Conservation (phyloP, 495 filamentous ascomycete species). For the Recurvomyces mirabilis region DNA sequence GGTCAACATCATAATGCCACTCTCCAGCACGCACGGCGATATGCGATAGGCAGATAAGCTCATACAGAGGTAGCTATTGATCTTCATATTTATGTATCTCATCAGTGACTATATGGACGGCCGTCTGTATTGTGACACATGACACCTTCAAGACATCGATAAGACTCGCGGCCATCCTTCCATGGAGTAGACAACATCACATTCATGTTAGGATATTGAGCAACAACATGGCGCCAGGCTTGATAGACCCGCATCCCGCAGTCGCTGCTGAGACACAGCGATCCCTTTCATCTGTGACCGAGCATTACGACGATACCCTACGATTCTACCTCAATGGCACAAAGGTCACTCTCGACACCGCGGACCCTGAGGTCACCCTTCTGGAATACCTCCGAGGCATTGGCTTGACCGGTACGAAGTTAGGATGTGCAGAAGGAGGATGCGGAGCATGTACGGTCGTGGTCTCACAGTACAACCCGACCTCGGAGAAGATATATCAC, state of each 20-base stretch:
- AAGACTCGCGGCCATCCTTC: too few species aligned
- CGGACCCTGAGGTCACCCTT: slow-evolving; percentile 84
- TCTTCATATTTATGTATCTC: too few species aligned
- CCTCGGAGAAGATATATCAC: slow-evolving; percentile 81
- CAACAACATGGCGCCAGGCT: slow-evolving; percentile 53
- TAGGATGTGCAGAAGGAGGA: slow-evolving; percentile 84
- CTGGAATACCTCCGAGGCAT: slow-evolving; percentile 86
- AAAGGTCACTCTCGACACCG: slow-evolving; percentile 64
- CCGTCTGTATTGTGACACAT: too few species aligned
- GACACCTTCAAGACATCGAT: too few species aligned
- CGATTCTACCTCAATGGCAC: slow-evolving; percentile 93
- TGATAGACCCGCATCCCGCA: slow-evolving; percentile 37
- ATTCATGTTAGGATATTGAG: too few species aligned
- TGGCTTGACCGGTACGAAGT: slow-evolving; percentile 58
- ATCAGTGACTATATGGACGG: too few species aligned
- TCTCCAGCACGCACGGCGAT: too few species aligned
- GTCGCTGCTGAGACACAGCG: slow-evolving; percentile 34
- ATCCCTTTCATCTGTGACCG: slow-evolving; percentile 46
- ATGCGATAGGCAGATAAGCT: too few species aligned
- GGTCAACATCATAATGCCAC: too few species aligned
- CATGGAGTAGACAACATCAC: too few species aligned
- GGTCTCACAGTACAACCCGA: slow-evolving; percentile 83
- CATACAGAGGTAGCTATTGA: too few species aligned
- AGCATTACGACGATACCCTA: slow-evolving; percentile 47
- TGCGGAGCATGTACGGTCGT: slow-evolving; percentile 97